Evolutionary conservation across 106 monocot species (phyloP), one percentile per base, ranked within the genome.

Genomic region (Apostasia ramifera): DNA sequence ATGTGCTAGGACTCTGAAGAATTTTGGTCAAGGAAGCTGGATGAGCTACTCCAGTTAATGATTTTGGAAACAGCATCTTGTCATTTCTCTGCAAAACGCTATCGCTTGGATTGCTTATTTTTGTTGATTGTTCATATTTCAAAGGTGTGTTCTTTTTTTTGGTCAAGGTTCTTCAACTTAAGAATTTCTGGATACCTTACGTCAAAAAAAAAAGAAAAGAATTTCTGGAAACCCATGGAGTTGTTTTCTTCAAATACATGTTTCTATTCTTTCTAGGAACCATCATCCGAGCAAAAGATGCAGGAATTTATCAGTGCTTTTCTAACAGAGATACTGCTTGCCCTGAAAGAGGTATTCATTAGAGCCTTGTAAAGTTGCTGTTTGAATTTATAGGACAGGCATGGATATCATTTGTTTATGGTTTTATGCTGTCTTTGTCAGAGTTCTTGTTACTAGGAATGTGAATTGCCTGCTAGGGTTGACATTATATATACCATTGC

Each of bases 271-370:
- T 65, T 65, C 37, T 48, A 65, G 65, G 65, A 49, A 47, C 47
- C 65, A 48, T 65, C 65, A 65, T 81, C 78, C 8, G 86, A 79
- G 39, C 84, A 84, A 57, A 72, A 59, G 71, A 97, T 84, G 72
- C 77, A 61, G 65, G 82, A 97, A 41, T 77, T 85, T 37, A 73
- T 97, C 40, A 79, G 82, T 71, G 80, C 89, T 39, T 97, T 89
- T 67, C 82, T 97, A 54, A 89, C 92, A 63, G 95, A 97, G 81
- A 89, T 97, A 61, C 73, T 97, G 45, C 92, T 97, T 80, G 80
- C 92, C 53, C 73, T 97, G 70, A 97, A 97, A 84, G 95, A 97
- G 92, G 94, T 88, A 79, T 64, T 52, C 3, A 12, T 75, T 15
- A 48, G 5, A 65, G 47, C 45, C 15, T 47, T 64, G 6, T 47